Conservation (phyloP, 2,329 filamentous ascomycete species). For the Pyrenophora teres region DNA sequence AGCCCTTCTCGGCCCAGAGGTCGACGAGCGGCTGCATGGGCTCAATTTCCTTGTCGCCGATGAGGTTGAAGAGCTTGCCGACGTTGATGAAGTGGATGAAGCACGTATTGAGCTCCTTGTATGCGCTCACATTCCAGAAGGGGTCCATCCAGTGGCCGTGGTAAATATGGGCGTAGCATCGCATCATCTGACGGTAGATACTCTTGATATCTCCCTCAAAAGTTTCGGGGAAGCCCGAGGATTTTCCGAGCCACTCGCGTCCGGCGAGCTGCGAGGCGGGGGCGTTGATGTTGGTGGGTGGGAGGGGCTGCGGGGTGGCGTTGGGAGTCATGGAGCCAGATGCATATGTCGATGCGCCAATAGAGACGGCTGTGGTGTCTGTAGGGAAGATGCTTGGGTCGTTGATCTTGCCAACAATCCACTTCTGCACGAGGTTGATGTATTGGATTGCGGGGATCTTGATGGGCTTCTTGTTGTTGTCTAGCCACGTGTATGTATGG, state of each 20-base stretch:
- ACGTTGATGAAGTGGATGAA: slow-evolving; percentile 60
- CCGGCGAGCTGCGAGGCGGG: slow-evolving; percentile 68
- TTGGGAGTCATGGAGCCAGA: slow-evolving; percentile 57
- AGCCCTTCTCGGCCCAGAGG: slow-evolving; percentile 86
- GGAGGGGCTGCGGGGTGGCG: slow-evolving; percentile 51
- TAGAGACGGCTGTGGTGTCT: slow-evolving; percentile 72
- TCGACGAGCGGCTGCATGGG: slow-evolving; percentile 95
- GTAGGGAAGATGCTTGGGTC: slow-evolving; percentile 90
- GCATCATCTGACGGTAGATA: slow-evolving; percentile 61
- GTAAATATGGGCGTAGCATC: slow-evolving; percentile 60
- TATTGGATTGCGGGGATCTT: slow-evolving; percentile 93
- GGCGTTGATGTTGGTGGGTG: slow-evolving; percentile 53
- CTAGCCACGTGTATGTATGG: slow-evolving; percentile 95
- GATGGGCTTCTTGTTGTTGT: slow-evolving; percentile 82
- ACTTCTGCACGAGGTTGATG: slow-evolving; percentile 93
- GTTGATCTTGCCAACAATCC: slow-evolving; percentile 95
- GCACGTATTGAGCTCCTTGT: slow-evolving; percentile 59
- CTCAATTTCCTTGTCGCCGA: slow-evolving; percentile 88
- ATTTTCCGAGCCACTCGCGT: slow-evolving; percentile 84
- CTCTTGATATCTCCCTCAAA: slow-evolving; percentile 77
- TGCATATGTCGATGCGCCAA: slow-evolving; percentile 62
- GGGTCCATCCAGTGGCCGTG: slow-evolving; percentile 57
- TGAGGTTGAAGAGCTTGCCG: slow-evolving; percentile 77
- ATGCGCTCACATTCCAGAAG: slow-evolving; percentile 55
- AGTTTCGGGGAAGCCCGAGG: slow-evolving; percentile 68